Base-by-base conservation (phyloP, 2,329 filamentous ascomycete species). In the Penicillium glabrum region DNA sequence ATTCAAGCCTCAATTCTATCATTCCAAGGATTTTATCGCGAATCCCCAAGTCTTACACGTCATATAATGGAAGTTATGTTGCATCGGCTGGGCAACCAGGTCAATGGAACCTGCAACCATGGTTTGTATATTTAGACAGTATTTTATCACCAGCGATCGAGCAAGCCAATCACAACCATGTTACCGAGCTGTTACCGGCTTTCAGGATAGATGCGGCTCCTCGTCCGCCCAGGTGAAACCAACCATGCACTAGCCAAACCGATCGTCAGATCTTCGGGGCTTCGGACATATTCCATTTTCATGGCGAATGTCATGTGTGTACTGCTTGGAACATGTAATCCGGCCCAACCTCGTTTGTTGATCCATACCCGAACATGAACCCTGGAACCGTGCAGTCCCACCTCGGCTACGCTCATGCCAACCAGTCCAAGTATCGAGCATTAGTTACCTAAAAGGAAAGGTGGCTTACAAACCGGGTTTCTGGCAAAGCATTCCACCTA, bases 141-240 rank as follows among this genome's bases (percentile, higher is more conserved):
- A 14, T 23, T 41, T 6, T 6, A 21, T 11, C 23, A 4, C 19
- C 35, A 10, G 37, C n/a, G 2, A 21, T 13, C 9, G 11, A 6
- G 11, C 19, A 6, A 21, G 16, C 47, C 47, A 50, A 39, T 49
- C 46, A 49, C 11, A 24, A 8, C 7, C n/a, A 26, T 37, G 13
- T 49, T 26, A 49, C 29, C 46, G 35, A 24, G 8, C 9, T 7
- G 3, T 41, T 27, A 41, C 47, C 47, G 47, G 47, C 47, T 50
- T 50, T 50, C 47, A 41, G 33, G 37, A 50, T 50, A 50, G 43
- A 59, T 57, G 54, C 51, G 57, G 57, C 54, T 59, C 57, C 57
- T 51, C 10, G 16, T 14, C 54, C 57, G 51, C 21, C 24, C 53
- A 46, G 6, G 29, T 43, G 51, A 54, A 54, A 50, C 47, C 47